Base-by-base conservation (phyloP, 2,329 filamentous ascomycete genomes). In the Aureobasidium uvarum region DNA sequence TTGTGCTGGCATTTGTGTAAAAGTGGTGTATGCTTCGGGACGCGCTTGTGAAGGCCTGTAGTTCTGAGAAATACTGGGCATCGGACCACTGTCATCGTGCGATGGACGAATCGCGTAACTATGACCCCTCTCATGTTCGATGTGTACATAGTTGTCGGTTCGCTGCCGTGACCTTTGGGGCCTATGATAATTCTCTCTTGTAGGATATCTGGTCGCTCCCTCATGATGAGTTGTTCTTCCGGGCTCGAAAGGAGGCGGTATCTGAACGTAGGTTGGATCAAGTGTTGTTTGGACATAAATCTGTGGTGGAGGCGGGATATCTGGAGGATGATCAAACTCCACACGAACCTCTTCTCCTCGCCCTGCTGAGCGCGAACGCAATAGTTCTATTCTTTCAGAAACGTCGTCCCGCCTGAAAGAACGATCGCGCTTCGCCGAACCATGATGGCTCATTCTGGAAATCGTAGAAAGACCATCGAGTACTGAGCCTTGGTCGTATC, bases 11-110 rank as follows among this genome's bases (percentile, higher is more conserved):
- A 33, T n/a, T 2, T 51, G 48, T 11, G 25, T 10, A 33, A 33
- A 31, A 25, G 48, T 51, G 8, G 51, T 16, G 6, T 38, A 54
- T 20, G 3, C 18, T 36, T 38, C 23, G 3, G 38, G 52, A n/a
- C n/a, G 52, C 14, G 52, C 13, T 1, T 23, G 38, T 2, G 52
- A 41, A 20, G 41, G 56, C n/a, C 43, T 28, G 38, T 60, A 60
- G 18, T 46, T 60, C 10, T 60, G 56, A 13, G 16, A 28, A 3
- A 60, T 60, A 38, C 7, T 36, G 1, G 56, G 56, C 56, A 60
- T 60, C 1, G 41, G 56, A 10, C 28, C 41, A 6, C 31, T 14
- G 11, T 58, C 41, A 38, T 60, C 41, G 14, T 60, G 18, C 5
- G 18, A 7, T 18, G 25, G 20, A n/a, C 5, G 11, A 2, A 5